Base-by-base conservation (phyloP, 495 filamentous ascomycete species). In the Lophiotrema nucula region DNA sequence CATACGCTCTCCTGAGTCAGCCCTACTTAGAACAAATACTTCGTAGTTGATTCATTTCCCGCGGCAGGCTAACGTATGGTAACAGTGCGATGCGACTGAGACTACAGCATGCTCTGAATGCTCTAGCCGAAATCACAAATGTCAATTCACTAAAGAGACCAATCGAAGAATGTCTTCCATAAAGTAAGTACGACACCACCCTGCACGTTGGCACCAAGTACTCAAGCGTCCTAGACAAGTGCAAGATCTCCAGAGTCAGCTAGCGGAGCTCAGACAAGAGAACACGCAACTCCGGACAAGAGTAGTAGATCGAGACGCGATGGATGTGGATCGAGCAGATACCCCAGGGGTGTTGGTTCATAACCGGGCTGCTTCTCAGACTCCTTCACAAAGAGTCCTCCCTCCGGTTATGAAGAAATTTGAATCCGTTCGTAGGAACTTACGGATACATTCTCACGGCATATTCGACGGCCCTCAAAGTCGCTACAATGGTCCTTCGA, bases 111-210 rank as follows among this genome's bases (percentile, higher is more conserved):
- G 93, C 73, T 96, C 92, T 2, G 93, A 98, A 75, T 98, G 93
- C 74, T 88, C 88, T 13, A 96, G 89, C 67, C 83, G 93, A 60
- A 92, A 89, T 68, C 92, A 96, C 45, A 95, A 93, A 69, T 98
- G 93, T 68, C 92, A 96, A 71, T 98, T 98, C 69, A 98, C 93
- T 42, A 98, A 98, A 76, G 93, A 98, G 72, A 97, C 93, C 19
- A 98, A 98, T 72, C 84, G 95, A 44, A 84, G 93, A 60, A 98
- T 98, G 93, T 97, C 93, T 43, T 96, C 92, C 13, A 97, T 97
- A 71, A 98, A 97, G 84, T 86, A 72, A 63, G 79, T 75, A 12
- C 41, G 24, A 4, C 12, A n/a, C 1, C 13, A 3, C 18, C 16
- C 3, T 19, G 0, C 4, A 27, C 37, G 11, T 13, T 8, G n/a